Conservation (phyloP, 73 alveolate species). For the Stentor roeselii region DNA sequence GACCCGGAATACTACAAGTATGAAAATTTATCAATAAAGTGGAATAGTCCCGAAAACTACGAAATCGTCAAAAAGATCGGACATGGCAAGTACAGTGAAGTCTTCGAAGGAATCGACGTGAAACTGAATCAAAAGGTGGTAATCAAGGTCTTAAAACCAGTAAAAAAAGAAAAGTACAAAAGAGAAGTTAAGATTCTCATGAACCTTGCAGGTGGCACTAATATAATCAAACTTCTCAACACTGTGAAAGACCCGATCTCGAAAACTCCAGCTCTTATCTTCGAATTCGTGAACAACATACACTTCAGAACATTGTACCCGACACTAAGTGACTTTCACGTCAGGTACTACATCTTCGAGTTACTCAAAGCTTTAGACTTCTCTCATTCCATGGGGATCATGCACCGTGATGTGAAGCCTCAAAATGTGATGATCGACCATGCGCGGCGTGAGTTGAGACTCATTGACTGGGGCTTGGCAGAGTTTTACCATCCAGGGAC, state of each 20-base stretch:
- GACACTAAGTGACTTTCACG: slow-evolving; percentile 82
- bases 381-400: slow-evolving; percentile 93
- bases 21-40: too few species aligned
- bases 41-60: slow-evolving; percentile 81
- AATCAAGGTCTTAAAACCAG: slow-evolving; percentile 92
- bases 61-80: slow-evolving; percentile 92
- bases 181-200: slow-evolving; percentile 91
- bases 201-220: slow-evolving; percentile 90
- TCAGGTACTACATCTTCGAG: slow-evolving; percentile 87
- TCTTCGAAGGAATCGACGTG: slow-evolving; percentile 89
- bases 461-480: slow-evolving; percentile 98
- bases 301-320: slow-evolving; percentile 89
- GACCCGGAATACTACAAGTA: too few species aligned
- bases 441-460: slow-evolving; percentile 69
- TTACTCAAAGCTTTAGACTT: slow-evolving; percentile 89
- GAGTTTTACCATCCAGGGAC: slow-evolving; percentile 90
- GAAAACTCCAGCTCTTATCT: slow-evolving; percentile 79
- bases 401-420: slow-evolving; percentile 98
- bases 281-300: slow-evolving; percentile 84
- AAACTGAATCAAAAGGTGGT: slow-evolving; percentile 70
- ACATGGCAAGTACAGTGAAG: slow-evolving; percentile 95
- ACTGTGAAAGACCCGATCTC: slow-evolving; percentile 94
- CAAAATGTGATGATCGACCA: slow-evolving; percentile 95
- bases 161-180: slow-evolving; percentile 87
- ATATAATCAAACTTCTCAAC: slow-evolving; percentile 88